A percentile compares a stretch with the other conserved stretches of the same genome.
Conservation (phyloP, 2,329 filamentous ascomycete genomes). For the Penicillium nordicum region DNA sequence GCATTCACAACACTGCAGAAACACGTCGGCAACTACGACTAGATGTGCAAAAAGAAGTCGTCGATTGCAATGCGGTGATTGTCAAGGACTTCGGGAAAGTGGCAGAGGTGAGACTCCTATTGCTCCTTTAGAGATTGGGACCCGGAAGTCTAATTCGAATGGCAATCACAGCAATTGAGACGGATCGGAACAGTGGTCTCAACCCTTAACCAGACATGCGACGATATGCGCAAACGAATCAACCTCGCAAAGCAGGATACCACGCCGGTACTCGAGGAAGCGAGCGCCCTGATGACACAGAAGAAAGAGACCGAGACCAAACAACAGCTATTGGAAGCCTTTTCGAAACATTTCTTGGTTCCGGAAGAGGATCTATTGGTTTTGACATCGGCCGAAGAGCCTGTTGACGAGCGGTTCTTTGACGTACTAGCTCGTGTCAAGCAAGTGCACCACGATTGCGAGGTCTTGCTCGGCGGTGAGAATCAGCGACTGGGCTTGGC, state of each 20-base stretch:
- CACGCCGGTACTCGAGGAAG: conserved; percentile 70
- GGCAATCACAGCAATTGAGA: conserved; percentile 66
- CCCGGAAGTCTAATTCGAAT: conserved; percentile 20
- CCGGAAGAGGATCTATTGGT: conserved; percentile 74
- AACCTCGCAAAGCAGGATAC: conserved; percentile 71
- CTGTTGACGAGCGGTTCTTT: conserved; percentile 85
- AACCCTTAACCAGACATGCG: conserved; percentile 74
- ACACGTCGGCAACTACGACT: conserved; percentile 74
- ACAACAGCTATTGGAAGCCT: conserved; percentile 71
- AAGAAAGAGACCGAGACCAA: conserved; percentile 73
- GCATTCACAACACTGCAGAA: conserved; percentile 70
- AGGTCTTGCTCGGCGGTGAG: conserved; percentile 83
- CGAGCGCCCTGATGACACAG: conserved; percentile 67
- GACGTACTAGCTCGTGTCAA: conserved; percentile 72
- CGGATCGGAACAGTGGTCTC: conserved; percentile 76
- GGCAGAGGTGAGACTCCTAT: conserved; percentile 63
- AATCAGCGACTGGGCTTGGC: conserved; percentile 84
- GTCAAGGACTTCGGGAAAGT: conserved; percentile 85
- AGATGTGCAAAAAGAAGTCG: conserved; percentile 85
- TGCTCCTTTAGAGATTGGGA: neutral
- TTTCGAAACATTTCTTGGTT: conserved; percentile 79
- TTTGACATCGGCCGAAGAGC: conserved; percentile 73
- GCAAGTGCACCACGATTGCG: conserved; percentile 81
- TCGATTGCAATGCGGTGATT: conserved; percentile 86
- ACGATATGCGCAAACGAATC: conserved; percentile 76